These are phyloP conservation scores for Nakazawaea wickerhamii DNA, from an alignment of 805 yeast species.

Conservation along the genomic window DNA sequence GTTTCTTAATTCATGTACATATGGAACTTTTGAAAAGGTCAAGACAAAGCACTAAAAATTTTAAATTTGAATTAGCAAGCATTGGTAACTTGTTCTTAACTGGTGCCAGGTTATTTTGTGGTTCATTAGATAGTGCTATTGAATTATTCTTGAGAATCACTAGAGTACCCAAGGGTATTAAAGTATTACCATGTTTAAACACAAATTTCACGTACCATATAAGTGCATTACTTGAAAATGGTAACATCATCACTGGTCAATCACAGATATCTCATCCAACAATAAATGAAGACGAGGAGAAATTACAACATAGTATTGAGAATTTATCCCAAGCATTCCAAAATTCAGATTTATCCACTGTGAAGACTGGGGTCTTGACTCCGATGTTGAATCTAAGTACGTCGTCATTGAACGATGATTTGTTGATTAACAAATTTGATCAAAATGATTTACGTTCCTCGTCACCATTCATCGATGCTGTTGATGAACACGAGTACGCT, in stretches of 20 bases:
- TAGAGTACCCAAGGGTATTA: slow-evolving; percentile 43
- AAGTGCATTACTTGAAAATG: slow-evolving; percentile 67
- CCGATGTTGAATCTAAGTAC: slow-evolving; percentile 5
- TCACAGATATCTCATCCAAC: slow-evolving; percentile 90
- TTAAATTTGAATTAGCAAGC: slow-evolving; percentile 72
- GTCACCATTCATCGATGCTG: slow-evolving; percentile 4
- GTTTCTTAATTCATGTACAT: slow-evolving; percentile 75
- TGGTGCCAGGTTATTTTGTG: slow-evolving; percentile 76
- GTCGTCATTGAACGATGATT: slow-evolving; percentile 9
- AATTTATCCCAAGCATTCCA: slow-evolving; percentile 25
- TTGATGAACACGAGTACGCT: slow-evolving; percentile 45
- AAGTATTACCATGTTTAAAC: slow-evolving; percentile 76
- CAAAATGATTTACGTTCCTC: slow-evolving; percentile 3
- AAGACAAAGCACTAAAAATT: slow-evolving; percentile 49
- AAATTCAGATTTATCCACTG: slow-evolving; percentile 19
- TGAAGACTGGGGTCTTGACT: slow-evolving; percentile 1
- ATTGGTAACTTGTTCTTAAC: slow-evolving; percentile 82
- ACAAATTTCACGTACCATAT: slow-evolving; percentile 85
- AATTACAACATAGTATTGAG: slow-evolving; percentile 7
- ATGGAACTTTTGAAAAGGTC: slow-evolving; percentile 68
- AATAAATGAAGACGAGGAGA: slow-evolving; percentile 4
- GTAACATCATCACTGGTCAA: slow-evolving; percentile 79
- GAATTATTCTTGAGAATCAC: slow-evolving; percentile 67
- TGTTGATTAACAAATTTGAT: slow-evolving; percentile 9
- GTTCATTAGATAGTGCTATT: slow-evolving; percentile 79